Base-by-base conservation (phyloP, 2,329 filamentous ascomycete genomes). In the Diaporthe citriasiana region DNA sequence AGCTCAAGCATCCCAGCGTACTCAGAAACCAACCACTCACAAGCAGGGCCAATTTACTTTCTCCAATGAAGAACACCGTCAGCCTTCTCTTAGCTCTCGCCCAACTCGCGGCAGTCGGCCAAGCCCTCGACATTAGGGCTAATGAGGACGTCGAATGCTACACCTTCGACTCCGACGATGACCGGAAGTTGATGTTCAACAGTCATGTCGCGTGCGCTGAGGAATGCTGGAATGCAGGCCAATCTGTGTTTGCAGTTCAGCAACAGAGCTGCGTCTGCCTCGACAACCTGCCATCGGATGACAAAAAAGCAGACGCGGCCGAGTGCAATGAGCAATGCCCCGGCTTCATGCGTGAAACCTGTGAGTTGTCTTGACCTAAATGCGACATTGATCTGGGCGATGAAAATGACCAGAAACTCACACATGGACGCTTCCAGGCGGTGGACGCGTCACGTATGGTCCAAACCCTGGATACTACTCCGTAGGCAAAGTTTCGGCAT, bases 241-340 rank as follows among this genome's bases (percentile, higher is more conserved):
- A 40, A 1, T 4, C 33, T 15, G 47, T 68, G 1, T 53, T 68
- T n/a, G 63, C 33, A 7, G n/a, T 53, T 2, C 30, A 13, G 15
- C 8, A 4, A 4, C 2, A 3, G 13, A 10, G 15, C 22, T 68
- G 63, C 33, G 1, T 22, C 13, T 68, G 63, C 33, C 33, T 68
- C 4, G 63, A 53, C 47, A 53, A n/a, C 47, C 33, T 53, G n/a
- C 63, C 63, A 19, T 15, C 63, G 19, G 33, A 68, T 12, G 63
- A 68, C 63, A 40, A 53, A 15, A 68, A 53, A 40, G n/a, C 7
- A 40, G 63, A 68, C n/a, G 33, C 63, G 33, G 40, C 47, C 33
- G 6, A 68, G 45, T 68, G 63, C 63, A 13, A 40, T n/a, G 45
- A 8, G 33, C 15, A n/a, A 3, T 68, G 63, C 63, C 63, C 63